Evolutionary conservation across 2,329 filamentous ascomycete species (phyloP), one percentile per base, ranked within the genome.

Genomic region (Parastagonospora avenae): DNA sequence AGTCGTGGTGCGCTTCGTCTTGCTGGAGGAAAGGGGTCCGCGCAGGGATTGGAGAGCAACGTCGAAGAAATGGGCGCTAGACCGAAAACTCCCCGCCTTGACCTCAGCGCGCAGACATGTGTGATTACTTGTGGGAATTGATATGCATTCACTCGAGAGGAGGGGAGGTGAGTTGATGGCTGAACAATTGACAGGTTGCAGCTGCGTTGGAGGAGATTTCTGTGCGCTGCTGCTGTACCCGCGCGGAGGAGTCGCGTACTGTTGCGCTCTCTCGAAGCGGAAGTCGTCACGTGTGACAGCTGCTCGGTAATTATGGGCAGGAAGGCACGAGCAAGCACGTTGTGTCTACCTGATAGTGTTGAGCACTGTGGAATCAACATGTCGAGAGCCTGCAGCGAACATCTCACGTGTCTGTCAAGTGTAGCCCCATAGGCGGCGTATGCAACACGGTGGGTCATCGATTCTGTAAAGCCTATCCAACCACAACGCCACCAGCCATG

Each of bases 11-110:
- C 54, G 62, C 60, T 65, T 60, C 50, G 60, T 57, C 52, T 66
- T 52, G 60, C 52, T 60, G 61, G 62, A 65, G 67, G 67, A 72
- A 73, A 73, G 67, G 70, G 70, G 67, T 69, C 70, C 60, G 64
- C 56, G 57, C 68, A 71, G 66, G 71, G 70, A 70, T 72, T 63
- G 60, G 56, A 52, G 57, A 66, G 61, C 68, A 65, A 63, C 63
- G 63, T 68, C 63, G 54, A 64, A 59, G 60, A 59, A 61, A 58
- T 62, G 57, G 60, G 60, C 69, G 61, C 66, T 71, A 67, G 65
- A 57, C 57, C 57, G 57, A 60, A 67, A 70, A 71, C 19, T 59
- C 68, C 66, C 62, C 61, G 58, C 62, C 49, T 53, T 54, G 57
- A 52, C 40, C 41, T 16, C 46, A 32, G 40, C 40, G 32, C 40